These are phyloP conservation scores for Saccharomycopsis sp. DNA, from an alignment of 805 yeast species.

Conservation along the genomic window DNA sequence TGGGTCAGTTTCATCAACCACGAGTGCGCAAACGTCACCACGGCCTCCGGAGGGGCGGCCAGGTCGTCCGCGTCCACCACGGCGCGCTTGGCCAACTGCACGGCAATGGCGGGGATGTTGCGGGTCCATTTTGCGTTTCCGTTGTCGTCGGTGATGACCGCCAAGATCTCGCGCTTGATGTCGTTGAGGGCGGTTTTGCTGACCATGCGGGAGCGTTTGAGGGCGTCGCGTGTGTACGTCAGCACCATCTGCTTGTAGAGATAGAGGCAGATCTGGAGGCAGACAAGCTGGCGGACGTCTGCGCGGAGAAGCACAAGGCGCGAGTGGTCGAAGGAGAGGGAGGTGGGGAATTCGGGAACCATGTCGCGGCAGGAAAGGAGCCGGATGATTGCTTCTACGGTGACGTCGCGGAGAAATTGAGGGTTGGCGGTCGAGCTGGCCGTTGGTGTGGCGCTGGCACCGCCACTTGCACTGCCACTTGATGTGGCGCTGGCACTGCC, in stretches of 20 bases:
- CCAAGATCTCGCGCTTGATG: slow-evolving; percentile 64
- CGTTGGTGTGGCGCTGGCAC: too few species aligned
- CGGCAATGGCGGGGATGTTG: slow-evolving; percentile 63
- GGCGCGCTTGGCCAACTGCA: slow-evolving; percentile 49
- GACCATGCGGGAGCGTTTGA: slow-evolving; percentile 32
- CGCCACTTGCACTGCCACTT: too few species aligned
- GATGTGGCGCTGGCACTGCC: too few species aligned
- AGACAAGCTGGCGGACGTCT: slow-evolving; percentile 78
- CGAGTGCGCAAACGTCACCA: slow-evolving; percentile 56
- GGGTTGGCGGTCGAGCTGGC: slow-evolving; percentile 3
- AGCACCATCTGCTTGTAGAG: slow-evolving; percentile 63
- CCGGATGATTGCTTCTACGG: slow-evolving; percentile 49
- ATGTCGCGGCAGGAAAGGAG: slow-evolving; percentile 71
- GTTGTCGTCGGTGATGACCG: slow-evolving; percentile 76
- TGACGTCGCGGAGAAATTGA: slow-evolving; percentile 34
- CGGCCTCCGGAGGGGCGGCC: slow-evolving; percentile 32
- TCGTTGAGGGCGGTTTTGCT: slow-evolving; percentile 34
- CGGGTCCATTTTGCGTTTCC: slow-evolving; percentile 90
- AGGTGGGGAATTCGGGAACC: slow-evolving; percentile 76
- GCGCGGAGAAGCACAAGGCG: slow-evolving; percentile 72
- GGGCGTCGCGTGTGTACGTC: slow-evolving; percentile 27
- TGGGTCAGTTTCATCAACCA: slow-evolving; percentile 86
- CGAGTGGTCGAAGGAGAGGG: slow-evolving; percentile 79
- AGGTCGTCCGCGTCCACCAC: slow-evolving; percentile 18
- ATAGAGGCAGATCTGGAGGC: slow-evolving; percentile 66